phyloP scores from a whole-genome alignment of 345 rosid genomes.

The Corymbia maculata region DNA sequence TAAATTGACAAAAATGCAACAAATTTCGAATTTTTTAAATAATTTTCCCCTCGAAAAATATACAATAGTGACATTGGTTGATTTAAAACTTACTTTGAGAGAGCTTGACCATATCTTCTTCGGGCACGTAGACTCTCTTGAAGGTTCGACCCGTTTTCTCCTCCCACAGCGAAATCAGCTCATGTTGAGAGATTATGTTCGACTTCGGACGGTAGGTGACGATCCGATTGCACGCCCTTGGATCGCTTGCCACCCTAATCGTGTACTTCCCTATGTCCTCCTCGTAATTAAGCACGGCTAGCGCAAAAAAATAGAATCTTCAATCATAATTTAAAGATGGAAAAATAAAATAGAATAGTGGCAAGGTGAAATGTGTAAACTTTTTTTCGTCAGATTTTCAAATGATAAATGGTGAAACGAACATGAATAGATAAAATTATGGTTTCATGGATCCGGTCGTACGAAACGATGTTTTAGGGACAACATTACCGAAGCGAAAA shows the following conservation, averaged over 20 bases:
- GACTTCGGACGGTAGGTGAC: conserved; percentile 7
- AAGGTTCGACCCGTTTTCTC: conserved; percentile 19
- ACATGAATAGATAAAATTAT: neutral
- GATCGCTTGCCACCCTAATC: conserved; percentile 24
- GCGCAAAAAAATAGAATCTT: neutral
- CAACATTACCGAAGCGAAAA: neutral
- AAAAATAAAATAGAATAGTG: neutral
- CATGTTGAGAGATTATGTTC: conserved; percentile 19
- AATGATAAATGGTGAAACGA: neutral
- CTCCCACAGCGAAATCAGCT: conserved; percentile 31
- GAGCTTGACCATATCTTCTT: conserved; percentile 22
- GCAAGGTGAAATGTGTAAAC: neutral
- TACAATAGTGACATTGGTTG: too few relatives aligned
- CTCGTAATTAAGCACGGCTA: conserved; percentile 34
- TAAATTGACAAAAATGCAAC: too few relatives aligned
- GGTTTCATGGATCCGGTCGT: neutral
- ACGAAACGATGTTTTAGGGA: neutral
- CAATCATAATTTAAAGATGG: neutral
- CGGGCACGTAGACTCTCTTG: conserved; percentile 11
- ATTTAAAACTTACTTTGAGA: conserved; percentile 12
- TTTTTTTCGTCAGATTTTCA: neutral
- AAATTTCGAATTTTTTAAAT: too few relatives aligned
- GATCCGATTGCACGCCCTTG: conserved; percentile 12
- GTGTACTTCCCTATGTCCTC: conserved; percentile 29
- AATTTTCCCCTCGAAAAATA: too few relatives aligned